Percentiles rank a stretch among this genome's conserved stretches.
phyloP scores from a whole-genome alignment of 179 eudicot genomes.

The Gypsophila paniculata region DNA sequence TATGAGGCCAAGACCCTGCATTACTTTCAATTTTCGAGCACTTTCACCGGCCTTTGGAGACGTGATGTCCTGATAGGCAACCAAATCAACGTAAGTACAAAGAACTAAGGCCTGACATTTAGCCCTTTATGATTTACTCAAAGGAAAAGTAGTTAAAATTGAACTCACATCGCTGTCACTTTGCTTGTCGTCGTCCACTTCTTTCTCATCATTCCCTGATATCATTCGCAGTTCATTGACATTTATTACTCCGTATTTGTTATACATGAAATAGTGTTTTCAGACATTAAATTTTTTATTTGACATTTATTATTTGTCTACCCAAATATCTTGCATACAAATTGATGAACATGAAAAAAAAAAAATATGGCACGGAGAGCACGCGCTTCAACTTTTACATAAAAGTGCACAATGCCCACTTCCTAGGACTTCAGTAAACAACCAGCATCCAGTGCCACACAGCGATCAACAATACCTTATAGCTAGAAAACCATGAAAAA shows the following conservation, averaged over 20 bases:
- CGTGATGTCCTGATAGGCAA: constrained; percentile 26
- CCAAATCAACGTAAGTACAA: neutral
- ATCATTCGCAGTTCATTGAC: constrained; percentile 8
- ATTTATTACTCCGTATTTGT: constrained; percentile 5
- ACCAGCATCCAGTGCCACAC: neutral
- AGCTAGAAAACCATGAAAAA: neutral
- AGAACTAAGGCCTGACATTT: neutral
- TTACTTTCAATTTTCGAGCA: constrained; percentile 52
- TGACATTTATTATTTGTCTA: too few relatives aligned
- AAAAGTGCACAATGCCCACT: neutral
- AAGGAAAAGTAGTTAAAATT: neutral
- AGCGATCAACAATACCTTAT: neutral
- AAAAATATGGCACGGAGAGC: neutral
- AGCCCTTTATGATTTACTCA: neutral
- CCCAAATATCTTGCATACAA: too few relatives aligned
- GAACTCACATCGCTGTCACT: constrained; percentile 22
- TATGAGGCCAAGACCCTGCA: constrained; percentile 57
- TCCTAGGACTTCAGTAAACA: neutral
- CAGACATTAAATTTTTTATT: too few relatives aligned
- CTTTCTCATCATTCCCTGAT: constrained; percentile 19
- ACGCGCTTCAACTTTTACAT: neutral
- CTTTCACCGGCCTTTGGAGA: constrained; percentile 31
- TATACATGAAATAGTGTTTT: neutral
- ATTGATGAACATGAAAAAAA: neutral
- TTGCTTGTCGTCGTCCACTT: constrained; percentile 11